phyloP scores from a whole-genome alignment of 495 filamentous ascomycete genomes.

The Aspergillus taichungensis region DNA sequence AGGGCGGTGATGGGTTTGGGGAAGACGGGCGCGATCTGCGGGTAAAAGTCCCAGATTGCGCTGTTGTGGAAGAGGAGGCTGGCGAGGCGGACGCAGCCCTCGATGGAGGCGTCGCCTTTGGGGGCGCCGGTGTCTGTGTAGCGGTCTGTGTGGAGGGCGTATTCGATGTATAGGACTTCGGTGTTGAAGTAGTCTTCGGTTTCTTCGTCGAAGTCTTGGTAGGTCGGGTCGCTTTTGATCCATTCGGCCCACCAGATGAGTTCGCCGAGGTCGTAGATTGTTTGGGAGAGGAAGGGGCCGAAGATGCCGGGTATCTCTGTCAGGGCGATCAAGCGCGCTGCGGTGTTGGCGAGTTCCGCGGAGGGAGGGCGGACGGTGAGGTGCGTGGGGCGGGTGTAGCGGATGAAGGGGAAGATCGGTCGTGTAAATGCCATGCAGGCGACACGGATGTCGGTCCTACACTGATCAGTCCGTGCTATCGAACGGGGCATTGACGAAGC shows the following conservation, averaged over 20 bases:
- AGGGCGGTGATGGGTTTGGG: constrained; percentile 31
- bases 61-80: constrained; percentile 40
- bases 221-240: constrained; percentile 26
- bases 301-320: constrained; percentile 35
- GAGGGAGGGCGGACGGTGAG: constrained; percentile 26
- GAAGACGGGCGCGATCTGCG: constrained; percentile 29
- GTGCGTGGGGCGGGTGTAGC: constrained; percentile 28
- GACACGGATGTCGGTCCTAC: constrained; percentile 40
- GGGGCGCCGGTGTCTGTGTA: constrained; percentile 56
- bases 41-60: constrained; percentile 40
- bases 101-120: constrained; percentile 42
- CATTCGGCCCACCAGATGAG: constrained; percentile 37
- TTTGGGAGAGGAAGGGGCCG: constrained; percentile 21
- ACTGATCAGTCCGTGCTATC: constrained; percentile 3
- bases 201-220: constrained; percentile 30
- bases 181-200: constrained; percentile 40
- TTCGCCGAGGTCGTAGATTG: constrained; percentile 32
- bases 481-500: not conserved
- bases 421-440: constrained; percentile 37
- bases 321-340: constrained; percentile 29
- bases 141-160: constrained; percentile 33
- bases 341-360: constrained; percentile 26
- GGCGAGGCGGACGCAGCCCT: constrained; percentile 35
- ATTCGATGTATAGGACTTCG: constrained; percentile 37
- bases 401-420: constrained; percentile 40